phyloP scores from a whole-genome alignment of 768 basidiomycete genomes.

The Rhodosporidiobolus odoratus region DNA sequence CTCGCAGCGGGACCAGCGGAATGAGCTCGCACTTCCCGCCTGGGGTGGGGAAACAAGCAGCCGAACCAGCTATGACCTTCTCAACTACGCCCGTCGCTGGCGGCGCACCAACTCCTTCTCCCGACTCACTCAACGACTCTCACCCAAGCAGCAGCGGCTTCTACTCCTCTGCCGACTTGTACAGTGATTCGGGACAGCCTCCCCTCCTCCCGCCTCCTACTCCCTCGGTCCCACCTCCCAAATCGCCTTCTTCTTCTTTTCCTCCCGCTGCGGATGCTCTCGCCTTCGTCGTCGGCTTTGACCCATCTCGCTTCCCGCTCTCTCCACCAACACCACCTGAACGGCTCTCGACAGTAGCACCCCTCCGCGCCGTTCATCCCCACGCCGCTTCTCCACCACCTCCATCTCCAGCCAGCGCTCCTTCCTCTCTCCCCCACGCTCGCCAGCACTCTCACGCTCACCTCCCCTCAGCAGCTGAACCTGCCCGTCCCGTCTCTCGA shows the following conservation, averaged over 20 bases:
- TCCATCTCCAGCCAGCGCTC: background rate
- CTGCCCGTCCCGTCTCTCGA: too few species aligned
- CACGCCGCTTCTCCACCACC: too few species aligned
- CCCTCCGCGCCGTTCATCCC: too few species aligned
- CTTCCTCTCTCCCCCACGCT: background rate
- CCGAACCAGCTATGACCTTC: too few species aligned
- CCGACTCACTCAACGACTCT: too few species aligned
- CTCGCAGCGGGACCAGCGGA: too few species aligned
- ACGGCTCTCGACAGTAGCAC: too few species aligned
- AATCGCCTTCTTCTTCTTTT: background rate
- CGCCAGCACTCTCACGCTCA: background rate
- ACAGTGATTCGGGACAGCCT: background rate
- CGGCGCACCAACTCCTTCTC: too few species aligned
- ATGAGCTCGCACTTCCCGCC: too few species aligned
- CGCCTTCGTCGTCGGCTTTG: background rate
- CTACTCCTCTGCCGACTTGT: slow-evolving; percentile 5
- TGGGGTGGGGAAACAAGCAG: too few species aligned
- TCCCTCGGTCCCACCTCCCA: background rate
- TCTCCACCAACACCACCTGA: background rate
- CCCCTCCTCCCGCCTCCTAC: background rate
- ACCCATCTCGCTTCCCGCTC: background rate
- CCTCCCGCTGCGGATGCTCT: background rate
- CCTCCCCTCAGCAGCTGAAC: too few species aligned
- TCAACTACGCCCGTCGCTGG: too few species aligned
- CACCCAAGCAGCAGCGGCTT: background rate